phyloP scores from a whole-genome alignment of 2,329 filamentous ascomycete species.

The Penicillium expansum region DNA sequence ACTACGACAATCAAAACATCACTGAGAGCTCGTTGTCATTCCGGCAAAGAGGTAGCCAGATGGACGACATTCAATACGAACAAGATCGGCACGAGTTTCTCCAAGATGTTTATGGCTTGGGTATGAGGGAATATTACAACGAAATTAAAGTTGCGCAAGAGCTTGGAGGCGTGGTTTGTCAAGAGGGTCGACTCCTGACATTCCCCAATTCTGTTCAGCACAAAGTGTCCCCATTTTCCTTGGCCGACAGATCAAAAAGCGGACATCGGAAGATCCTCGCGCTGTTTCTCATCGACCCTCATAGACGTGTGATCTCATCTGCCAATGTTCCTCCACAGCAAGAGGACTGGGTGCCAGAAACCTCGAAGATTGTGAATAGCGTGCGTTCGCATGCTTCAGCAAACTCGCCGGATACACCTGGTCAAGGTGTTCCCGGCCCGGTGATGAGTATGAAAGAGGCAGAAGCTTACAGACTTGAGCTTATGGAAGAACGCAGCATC shows the following conservation, averaged over 20 bases:
- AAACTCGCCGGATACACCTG: not conserved
- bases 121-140: slow-evolving; percentile 21
- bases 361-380: not conserved
- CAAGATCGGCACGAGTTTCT: slow-evolving; percentile 14
- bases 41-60: slow-evolving; percentile 33
- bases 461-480: slow-evolving; percentile 33
- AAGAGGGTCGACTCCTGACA: slow-evolving; percentile 19
- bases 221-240: slow-evolving; percentile 20
- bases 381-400: not conserved
- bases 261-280: slow-evolving; percentile 29
- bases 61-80: slow-evolving; percentile 23
- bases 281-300: slow-evolving; percentile 27
- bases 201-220: slow-evolving; percentile 27
- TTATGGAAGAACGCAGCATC: slow-evolving; percentile 42
- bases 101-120: slow-evolving; percentile 12
- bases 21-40: slow-evolving; percentile 53
- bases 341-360: slow-evolving; percentile 42
- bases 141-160: slow-evolving; percentile 11
- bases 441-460: slow-evolving; percentile 40
- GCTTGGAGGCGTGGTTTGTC: slow-evolving; percentile 15
- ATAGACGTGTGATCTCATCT: slow-evolving; percentile 24
- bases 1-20: slow-evolving; percentile 60
- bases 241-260: slow-evolving; percentile 20
- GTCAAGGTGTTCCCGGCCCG: slow-evolving; percentile 21
- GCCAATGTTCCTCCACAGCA: slow-evolving; percentile 27